These are phyloP conservation scores for Candolleomyces efflorescens DNA, from an alignment of 768 basidiomycete species.

Conservation along the genomic window DNA sequence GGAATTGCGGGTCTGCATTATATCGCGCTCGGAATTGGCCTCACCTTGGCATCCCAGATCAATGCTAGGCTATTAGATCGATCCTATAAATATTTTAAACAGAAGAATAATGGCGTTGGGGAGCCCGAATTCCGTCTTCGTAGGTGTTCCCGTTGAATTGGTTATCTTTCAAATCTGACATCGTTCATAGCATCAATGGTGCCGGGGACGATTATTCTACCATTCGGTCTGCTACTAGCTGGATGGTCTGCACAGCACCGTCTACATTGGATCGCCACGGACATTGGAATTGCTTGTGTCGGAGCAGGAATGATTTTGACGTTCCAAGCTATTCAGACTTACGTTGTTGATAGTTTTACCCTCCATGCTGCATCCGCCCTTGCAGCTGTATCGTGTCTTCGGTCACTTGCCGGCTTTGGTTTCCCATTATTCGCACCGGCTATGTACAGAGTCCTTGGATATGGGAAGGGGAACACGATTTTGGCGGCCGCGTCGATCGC, in stretches of 20 bases:
- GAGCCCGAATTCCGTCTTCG: constrained; percentile 49
- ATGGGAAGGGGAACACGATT: constrained; percentile 66
- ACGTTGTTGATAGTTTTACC: constrained; percentile 64
- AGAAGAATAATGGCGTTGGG: constrained; percentile 44
- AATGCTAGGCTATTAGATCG: constrained; percentile 56
- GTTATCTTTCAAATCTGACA: constrained; percentile 4
- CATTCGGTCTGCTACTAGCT: constrained; percentile 61
- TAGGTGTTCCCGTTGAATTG: constrained; percentile 23
- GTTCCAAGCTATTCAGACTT: constrained; percentile 63
- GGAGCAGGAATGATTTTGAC: constrained; percentile 55
- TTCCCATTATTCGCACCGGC: constrained; percentile 77
- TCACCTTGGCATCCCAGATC: constrained; percentile 45
- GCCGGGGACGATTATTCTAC: constrained; percentile 54
- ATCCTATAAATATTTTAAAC: constrained; percentile 46
- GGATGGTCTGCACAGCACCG: constrained; percentile 64
- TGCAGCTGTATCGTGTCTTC: constrained; percentile 58
- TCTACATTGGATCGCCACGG: constrained; percentile 67
- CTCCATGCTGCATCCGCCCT: constrained; percentile 67
- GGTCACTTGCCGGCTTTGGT: constrained; percentile 65
- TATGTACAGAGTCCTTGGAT: constrained; percentile 63
- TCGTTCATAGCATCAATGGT: constrained; percentile 48
- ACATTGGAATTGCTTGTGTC: constrained; percentile 56
- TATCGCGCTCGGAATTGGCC: constrained; percentile 64
- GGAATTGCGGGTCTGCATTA: constrained; percentile 70
- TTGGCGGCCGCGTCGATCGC: constrained; percentile 54